Evolutionary conservation across 345 rosid genomes (phyloP).

Genomic region (Barbarea vulgaris): DNA sequence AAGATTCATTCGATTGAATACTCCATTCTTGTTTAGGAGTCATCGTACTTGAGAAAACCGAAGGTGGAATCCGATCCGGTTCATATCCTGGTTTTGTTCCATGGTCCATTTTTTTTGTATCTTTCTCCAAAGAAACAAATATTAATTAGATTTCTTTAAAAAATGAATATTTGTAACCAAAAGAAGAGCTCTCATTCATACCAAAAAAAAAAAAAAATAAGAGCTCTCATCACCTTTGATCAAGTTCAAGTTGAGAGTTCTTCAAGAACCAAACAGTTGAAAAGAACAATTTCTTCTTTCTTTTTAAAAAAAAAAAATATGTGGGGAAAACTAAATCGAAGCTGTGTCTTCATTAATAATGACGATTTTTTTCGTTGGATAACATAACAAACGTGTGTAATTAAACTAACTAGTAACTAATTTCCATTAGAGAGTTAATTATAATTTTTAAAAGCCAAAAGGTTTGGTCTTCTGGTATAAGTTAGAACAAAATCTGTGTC

Average conservation of each 20-base stretch:
- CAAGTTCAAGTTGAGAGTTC: constrained; percentile 1
- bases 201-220: too few species aligned
- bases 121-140: not conserved
- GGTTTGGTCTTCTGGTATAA: not conserved
- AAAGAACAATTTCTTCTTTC: not conserved
- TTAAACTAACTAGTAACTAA: constrained; percentile 10
- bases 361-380: constrained; percentile 2
- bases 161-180: not conserved
- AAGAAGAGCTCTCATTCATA: not conserved
- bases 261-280: not conserved
- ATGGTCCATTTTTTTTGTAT: constrained; percentile 14
- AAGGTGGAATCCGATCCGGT: constrained; percentile 64
- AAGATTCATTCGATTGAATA: constrained; percentile 75
- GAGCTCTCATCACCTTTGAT: constrained; percentile 2
- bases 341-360: constrained; percentile 5
- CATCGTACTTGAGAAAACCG: constrained; percentile 57
- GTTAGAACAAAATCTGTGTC: not conserved
- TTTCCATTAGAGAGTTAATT: not conserved
- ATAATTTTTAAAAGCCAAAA: not conserved
- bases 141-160: not conserved
- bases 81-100: constrained; percentile 49
- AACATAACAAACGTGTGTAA: constrained; percentile 13
- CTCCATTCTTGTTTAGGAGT: constrained; percentile 74
- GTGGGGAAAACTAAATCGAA: not conserved
- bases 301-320: not conserved